Base-by-base conservation (phyloP, 176 grass and related monocot genomes). In the Pontederia crassipes region DNA sequence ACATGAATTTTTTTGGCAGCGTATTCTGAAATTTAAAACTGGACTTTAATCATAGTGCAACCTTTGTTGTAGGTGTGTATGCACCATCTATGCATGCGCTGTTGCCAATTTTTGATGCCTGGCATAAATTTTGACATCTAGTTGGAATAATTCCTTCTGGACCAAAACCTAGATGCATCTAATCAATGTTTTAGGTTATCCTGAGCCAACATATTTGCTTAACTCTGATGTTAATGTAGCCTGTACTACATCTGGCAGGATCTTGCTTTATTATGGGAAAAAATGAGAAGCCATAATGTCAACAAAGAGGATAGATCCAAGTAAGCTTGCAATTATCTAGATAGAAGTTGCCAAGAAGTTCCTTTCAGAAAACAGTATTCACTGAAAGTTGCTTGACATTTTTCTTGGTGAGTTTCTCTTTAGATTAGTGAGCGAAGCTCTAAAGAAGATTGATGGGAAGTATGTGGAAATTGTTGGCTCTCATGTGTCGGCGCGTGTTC, bases 401-500 rank as follows among this genome's bases (percentile, higher is more conserved):
- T 17, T 65, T 47, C 52, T 11, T 54, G 2, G 24, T 12, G 28
- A 69, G 67, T 60, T 49, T 65, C 24, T 66, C 10, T 74, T 40
- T 83, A 97, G 92, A 81, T 46, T 88, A 64, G 87, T 97, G 66
- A 91, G 47, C 48, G 52, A 81, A 74, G 84, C 87, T 65, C 61
- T 97, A 64, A 15, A 27, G 10, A 97, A 91, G 58, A 97, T 97
- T 84, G 55, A 84, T 55, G 87, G 92, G 4, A 91, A 91, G 35
- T 91, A 82, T 56, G 48, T 83, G 68, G 87, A 97, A 59, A 91
- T 97, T 74, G 79, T 77, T 56, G 79, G 81, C 62, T 79, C 74
- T 50, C 92, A 88, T 80, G 79, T 97, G 40, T 77, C 87, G 18
- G 87, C 92, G 54, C 92, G 87, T 72, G 79, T 97, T 78, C 80